Evolutionary conservation across 371 early-diverging fungal species (phyloP), one percentile per base, ranked within the genome.

Genomic region (Entomophthora muscae): DNA sequence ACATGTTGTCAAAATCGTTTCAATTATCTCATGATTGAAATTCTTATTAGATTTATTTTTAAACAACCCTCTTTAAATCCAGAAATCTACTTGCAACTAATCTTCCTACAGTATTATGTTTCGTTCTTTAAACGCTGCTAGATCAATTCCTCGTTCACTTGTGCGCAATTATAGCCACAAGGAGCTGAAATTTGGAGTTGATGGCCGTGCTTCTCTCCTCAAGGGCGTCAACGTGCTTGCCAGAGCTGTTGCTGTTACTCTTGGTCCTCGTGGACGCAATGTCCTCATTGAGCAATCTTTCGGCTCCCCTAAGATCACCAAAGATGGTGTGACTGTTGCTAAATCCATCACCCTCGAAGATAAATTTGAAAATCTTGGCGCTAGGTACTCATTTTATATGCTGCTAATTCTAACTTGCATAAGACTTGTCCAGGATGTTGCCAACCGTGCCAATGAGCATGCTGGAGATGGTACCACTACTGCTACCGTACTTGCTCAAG

Each of bases 391-490:
- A 62, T 12, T 10, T 56, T 53, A 12, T n/a, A 52, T 12, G 12
- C 17, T 52, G 12, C 26, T 24, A 56, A 52, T 13, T 63, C n/a
- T 51, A 42, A 63, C 12, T 55, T 52, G 21, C 2, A 33, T n/a
- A n/a, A 85, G 88, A 66, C 83, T 98, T 57, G 95, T 98, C 65
- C 96, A 96, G 78, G 97, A 98, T 74, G 98, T 98, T 58, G 98
- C 98, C 64, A 93, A 88, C 83, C 96, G 96, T 85, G 93, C 98
- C 68, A 98, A 98, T 75, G 98, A 98, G 76, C 76, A 83, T 65
- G 98, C 98, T 66, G 98, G 98, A 72, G 98, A 98, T 76, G 98
- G 98, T 69, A 98, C 98, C 55, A 98, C 98, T 64, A 98, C 98
- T 52, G 98, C 98, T 62, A 97, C 98, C 56, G 94, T 98, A 30